Percentiles rank a stretch among this genome's conserved stretches.
phyloP scores from a whole-genome alignment of 331 rosid genomes.

The Stylosanthes scabra region DNA sequence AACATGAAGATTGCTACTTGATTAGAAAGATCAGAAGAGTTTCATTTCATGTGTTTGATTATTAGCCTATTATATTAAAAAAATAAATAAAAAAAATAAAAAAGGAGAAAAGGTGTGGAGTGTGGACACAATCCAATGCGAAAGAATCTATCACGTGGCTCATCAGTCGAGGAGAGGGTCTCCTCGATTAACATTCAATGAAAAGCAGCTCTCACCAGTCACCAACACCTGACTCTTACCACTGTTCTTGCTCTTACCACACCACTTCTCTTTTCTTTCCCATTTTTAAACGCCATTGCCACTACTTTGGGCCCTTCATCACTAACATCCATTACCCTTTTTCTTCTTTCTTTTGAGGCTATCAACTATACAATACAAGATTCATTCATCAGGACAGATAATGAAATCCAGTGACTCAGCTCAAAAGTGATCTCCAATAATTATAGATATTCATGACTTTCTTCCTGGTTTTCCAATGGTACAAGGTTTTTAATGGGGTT shows the following conservation, averaged over 20 bases:
- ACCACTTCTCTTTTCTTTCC: neutral
- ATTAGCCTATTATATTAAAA: neutral
- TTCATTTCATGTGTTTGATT: neutral
- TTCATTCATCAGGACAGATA: too few relatives aligned
- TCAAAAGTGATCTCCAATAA: neutral
- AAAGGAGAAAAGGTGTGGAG: slow-evolving; percentile 37
- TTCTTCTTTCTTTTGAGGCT: too few relatives aligned
- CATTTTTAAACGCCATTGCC: slow-evolving; percentile 3
- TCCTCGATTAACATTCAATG: slow-evolving; percentile 47
- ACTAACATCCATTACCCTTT: too few relatives aligned
- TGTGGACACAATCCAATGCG: slow-evolving; percentile 44
- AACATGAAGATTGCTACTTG: neutral
- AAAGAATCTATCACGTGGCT: slow-evolving; percentile 75
- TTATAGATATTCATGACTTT: neutral
- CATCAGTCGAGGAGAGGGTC: slow-evolving; percentile 66
- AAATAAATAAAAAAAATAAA: slow-evolving; percentile 30
- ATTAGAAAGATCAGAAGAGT: neutral
- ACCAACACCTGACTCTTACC: slow-evolving; percentile 38
- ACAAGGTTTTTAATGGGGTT: neutral
- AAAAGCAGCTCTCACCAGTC: slow-evolving; percentile 54
- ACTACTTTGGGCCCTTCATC: neutral
- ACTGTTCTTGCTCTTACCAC: slow-evolving; percentile 20
- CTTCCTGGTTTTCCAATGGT: neutral
- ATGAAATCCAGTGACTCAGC: too few relatives aligned
- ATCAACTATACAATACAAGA: too few relatives aligned